A percentile compares a stretch with the other conserved stretches of the same genome.
These are phyloP conservation scores for Puya raimondii DNA, from an alignment of 176 grass and related monocot species.

Conservation along the genomic window DNA sequence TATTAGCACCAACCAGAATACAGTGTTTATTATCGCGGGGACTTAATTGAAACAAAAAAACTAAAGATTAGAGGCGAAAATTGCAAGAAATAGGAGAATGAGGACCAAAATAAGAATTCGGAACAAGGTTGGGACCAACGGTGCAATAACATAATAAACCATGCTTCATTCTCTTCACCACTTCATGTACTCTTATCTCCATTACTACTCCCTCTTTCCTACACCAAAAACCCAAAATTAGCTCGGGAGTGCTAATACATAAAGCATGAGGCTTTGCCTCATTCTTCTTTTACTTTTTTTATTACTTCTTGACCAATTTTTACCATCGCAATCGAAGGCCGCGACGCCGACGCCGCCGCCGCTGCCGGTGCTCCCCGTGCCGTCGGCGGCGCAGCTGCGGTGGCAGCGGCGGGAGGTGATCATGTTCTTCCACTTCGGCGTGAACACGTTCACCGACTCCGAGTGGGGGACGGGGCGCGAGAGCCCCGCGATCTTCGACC, in stretches of 20 bases:
- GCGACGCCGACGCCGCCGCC: slow-evolving; percentile 29
- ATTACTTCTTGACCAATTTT: neutral
- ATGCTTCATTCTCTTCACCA: no score
- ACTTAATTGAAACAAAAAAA: no score
- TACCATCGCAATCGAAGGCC: neutral
- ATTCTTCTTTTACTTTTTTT: neutral
- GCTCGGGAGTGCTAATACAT: neutral
- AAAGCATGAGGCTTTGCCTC: neutral
- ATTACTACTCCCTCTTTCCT: no score
- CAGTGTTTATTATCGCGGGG: no score
- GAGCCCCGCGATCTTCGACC: slow-evolving; percentile 40
- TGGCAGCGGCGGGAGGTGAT: slow-evolving; percentile 90
- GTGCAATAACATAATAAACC: no score
- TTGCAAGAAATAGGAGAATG: no score
- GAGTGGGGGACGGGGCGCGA: slow-evolving; percentile 73
- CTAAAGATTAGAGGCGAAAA: no score
- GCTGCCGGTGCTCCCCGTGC: slow-evolving; percentile 53
- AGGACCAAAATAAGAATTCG: no score
- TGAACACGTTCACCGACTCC: slow-evolving; percentile 94
- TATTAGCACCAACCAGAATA: no score
- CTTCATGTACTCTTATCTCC: no score
- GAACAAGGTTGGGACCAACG: no score
- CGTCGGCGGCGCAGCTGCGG: slow-evolving; percentile 59
- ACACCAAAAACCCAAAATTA: no score
- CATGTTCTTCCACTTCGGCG: slow-evolving; percentile 99